Evolutionary conservation across 2,329 filamentous ascomycete genomes (phyloP).

Genomic region (Myriosclerotinia curreyana): DNA sequence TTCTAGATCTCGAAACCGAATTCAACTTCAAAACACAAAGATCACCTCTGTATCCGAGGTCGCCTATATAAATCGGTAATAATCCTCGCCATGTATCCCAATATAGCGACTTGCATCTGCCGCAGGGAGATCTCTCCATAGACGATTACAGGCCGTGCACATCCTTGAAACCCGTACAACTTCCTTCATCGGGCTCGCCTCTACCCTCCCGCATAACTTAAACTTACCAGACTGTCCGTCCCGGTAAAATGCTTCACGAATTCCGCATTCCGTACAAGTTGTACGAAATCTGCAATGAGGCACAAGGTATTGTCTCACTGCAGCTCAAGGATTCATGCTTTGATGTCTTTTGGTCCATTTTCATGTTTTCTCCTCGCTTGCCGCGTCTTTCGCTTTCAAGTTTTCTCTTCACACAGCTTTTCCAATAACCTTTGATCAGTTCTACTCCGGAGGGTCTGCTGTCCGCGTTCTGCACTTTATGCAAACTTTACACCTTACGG

Average conservation of each 20-base stretch:
- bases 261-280: background rate
- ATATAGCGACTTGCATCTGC: conserved; percentile 2
- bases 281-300: conserved; percentile 16
- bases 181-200: background rate
- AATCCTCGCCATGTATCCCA: conserved; percentile 1
- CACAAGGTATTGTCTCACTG: conserved; percentile 2
- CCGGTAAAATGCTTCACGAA: conserved; percentile 1
- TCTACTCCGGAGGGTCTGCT: too few species aligned
- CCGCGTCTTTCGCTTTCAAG: background rate
- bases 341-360: background rate
- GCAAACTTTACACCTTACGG: too few species aligned
- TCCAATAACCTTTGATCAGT: too few species aligned
- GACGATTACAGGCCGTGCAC: background rate
- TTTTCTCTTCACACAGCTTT: background rate
- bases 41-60: conserved; percentile 10
- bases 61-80: background rate
- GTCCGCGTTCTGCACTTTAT: too few species aligned
- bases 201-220: conserved; percentile 3
- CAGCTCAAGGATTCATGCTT: conserved; percentile 10
- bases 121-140: conserved; percentile 7
- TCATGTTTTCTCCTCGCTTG: background rate
- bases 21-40: background rate
- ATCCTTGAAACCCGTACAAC: background rate
- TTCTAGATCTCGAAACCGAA: background rate
- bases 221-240: conserved; percentile 2